Percentiles rank a stretch among this genome's conserved stretches.
These are phyloP conservation scores for Centrapalus pauciflorus DNA, from an alignment of 129 eudicot genomes.

Conservation along the genomic window DNA sequence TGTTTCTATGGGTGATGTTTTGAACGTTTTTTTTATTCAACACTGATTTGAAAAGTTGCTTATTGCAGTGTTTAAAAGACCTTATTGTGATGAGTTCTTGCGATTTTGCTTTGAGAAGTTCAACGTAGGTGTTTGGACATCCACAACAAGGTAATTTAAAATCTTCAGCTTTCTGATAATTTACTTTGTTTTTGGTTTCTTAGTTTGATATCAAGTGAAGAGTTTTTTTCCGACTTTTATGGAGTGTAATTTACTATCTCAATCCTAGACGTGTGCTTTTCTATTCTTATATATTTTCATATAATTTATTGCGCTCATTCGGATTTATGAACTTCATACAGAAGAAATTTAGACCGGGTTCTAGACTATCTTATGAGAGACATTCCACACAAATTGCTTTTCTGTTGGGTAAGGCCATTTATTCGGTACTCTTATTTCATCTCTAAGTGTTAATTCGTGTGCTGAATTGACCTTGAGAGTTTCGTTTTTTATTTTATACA, in stretches of 20 bases:
- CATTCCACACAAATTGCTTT: conserved; percentile 38
- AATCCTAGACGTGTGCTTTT: background rate
- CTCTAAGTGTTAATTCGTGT: background rate
- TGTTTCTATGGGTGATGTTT: background rate
- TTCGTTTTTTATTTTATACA: background rate
- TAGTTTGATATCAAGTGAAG: background rate
- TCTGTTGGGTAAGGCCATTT: conserved; percentile 52
- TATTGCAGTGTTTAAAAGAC: conserved; percentile 66
- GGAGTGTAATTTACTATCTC: background rate
- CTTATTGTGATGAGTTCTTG: conserved; percentile 62
- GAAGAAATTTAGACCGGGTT: conserved; percentile 37
- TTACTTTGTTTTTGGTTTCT: background rate
- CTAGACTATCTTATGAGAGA: conserved; percentile 53
- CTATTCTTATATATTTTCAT: background rate
- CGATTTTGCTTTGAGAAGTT: conserved; percentile 52
- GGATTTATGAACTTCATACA: conserved; percentile 27
- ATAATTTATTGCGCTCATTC: background rate
- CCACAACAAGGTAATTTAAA: conserved; percentile 46
- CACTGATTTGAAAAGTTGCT: background rate
- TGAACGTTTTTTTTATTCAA: too few relatives aligned
- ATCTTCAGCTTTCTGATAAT: background rate
- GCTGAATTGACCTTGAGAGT: background rate
- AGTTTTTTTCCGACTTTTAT: too few relatives aligned
- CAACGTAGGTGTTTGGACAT: conserved; percentile 64
- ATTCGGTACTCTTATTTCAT: background rate